Evolutionary conservation across 495 filamentous ascomycete species (phyloP).

Genomic region (Schizothecium vesticola): DNA sequence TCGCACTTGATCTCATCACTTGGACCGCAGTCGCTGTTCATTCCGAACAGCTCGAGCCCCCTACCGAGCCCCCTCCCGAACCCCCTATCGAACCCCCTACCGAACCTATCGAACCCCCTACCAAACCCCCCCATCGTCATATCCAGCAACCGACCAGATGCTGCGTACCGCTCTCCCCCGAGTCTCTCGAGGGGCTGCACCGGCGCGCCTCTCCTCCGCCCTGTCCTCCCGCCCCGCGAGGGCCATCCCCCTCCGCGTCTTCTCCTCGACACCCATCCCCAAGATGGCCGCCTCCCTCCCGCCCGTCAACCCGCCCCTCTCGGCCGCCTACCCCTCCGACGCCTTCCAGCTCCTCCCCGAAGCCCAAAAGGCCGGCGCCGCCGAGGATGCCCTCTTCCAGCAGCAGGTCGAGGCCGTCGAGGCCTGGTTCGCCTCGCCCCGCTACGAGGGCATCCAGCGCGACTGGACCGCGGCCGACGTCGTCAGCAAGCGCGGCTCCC

Average conservation of each 20-base stretch:
- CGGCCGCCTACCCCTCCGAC: conserved; percentile 58
- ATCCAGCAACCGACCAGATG: conserved; percentile 17
- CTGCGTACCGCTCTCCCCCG: conserved; percentile 22
- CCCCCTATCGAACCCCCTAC: neutral
- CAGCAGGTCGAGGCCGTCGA: conserved; percentile 76
- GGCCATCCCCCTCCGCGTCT: conserved; percentile 12
- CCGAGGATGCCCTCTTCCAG: conserved; percentile 77
- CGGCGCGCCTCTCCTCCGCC: conserved; percentile 13
- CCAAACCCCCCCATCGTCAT: neutral
- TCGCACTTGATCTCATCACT: neutral
- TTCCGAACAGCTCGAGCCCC: neutral
- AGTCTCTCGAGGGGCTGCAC: conserved; percentile 22
- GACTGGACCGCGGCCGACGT: conserved; percentile 88
- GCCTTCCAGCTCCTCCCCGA: conserved; percentile 76
- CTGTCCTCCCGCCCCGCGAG: conserved; percentile 6
- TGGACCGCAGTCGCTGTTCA: neutral
- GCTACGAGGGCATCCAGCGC: conserved; percentile 83
- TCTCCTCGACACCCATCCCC: conserved; percentile 18
- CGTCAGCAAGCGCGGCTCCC: conserved; percentile 82
- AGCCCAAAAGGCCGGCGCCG: conserved; percentile 61
- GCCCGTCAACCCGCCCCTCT: conserved; percentile 36
- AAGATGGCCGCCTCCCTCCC: conserved; percentile 26
- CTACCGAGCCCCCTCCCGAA: neutral
- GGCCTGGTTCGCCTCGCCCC: conserved; percentile 78
- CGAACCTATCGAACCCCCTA: no score